These are phyloP conservation scores for Fusarium sp. DNA, from an alignment of 2,329 filamentous ascomycete genomes.

Conservation along the genomic window DNA sequence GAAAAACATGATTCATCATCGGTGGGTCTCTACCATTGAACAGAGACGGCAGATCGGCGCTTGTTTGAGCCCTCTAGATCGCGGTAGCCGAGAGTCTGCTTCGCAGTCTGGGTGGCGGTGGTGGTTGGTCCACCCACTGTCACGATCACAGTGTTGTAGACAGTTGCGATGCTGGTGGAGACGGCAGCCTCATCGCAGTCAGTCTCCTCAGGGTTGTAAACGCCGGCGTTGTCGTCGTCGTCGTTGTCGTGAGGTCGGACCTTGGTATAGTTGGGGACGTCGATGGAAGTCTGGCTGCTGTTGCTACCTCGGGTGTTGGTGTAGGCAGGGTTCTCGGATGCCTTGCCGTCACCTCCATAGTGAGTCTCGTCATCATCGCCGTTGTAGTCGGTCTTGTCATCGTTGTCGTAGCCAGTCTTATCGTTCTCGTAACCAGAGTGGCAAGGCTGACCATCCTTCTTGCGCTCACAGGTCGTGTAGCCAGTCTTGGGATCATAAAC, in stretches of 20 bases:
- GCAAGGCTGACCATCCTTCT: constrained; percentile 44
- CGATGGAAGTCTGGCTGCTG: constrained; percentile 6
- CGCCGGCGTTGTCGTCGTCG: constrained; percentile 20
- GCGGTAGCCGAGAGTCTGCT: constrained; percentile 4
- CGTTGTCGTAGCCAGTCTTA: constrained; percentile 5
- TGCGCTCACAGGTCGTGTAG: constrained; percentile 42
- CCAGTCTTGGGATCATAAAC: constrained; percentile 46
- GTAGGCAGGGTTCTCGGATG: constrained; percentile 14
- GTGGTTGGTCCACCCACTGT: constrained; percentile 40
- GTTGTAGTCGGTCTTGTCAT: not conserved
- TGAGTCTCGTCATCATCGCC: constrained; percentile 3
- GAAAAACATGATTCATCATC: not conserved
- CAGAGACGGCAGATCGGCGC: constrained; percentile 24
- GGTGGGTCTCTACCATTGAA: constrained; percentile 22
- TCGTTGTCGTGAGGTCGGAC: constrained; percentile 24
- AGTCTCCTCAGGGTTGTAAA: constrained; percentile 21
- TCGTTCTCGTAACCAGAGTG: constrained; percentile 18
- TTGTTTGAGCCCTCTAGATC: constrained; percentile 10
- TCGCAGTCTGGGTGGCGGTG: constrained; percentile 3
- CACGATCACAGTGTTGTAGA: constrained; percentile 50
- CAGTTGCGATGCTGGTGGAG: constrained; percentile 47
- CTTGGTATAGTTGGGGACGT: constrained; percentile 31
- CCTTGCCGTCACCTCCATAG: constrained; percentile 10
- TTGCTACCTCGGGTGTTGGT: constrained; percentile 20
- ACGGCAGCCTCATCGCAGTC: constrained; percentile 38